phyloP scores from a whole-genome alignment of 305 asterid species.

The Rubia occidens region DNA sequence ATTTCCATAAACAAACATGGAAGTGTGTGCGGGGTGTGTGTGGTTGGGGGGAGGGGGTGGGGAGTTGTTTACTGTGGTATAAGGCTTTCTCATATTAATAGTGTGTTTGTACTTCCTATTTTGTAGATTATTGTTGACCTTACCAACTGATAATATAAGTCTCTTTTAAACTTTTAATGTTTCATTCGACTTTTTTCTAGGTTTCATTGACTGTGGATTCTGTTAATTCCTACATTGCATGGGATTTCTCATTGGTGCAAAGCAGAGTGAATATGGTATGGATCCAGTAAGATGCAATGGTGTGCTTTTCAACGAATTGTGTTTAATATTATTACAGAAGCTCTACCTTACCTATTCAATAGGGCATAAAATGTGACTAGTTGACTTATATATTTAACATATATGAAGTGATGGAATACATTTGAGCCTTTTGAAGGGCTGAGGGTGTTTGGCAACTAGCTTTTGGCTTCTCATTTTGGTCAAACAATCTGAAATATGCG shows the following conservation, averaged over 20 bases:
- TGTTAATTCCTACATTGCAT: constrained; percentile 79
- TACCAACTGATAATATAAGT: background rate
- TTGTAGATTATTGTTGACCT: background rate
- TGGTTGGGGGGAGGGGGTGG: background rate
- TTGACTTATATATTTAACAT: background rate
- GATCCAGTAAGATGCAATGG: constrained; percentile 22
- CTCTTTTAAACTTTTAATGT: background rate
- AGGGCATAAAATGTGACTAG: background rate
- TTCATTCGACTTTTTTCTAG: constrained; percentile 25
- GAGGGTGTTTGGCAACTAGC: too few species aligned
- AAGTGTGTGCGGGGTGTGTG: too few species aligned
- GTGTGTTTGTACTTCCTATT: background rate
- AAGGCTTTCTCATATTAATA: background rate
- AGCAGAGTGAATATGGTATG: constrained; percentile 80
- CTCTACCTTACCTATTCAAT: background rate
- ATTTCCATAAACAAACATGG: too few species aligned
- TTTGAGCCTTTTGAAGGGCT: background rate
- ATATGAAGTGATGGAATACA: background rate
- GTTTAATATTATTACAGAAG: background rate
- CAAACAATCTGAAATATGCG: too few species aligned
- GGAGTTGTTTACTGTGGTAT: background rate
- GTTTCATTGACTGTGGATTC: constrained; percentile 69
- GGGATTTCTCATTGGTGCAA: constrained; percentile 92
- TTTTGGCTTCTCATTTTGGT: too few species aligned
- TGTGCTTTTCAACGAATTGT: background rate